Evolutionary conservation across 202 grass and related monocot genomes (phyloP).

Genomic region (Cymbopogon flexuosus): DNA sequence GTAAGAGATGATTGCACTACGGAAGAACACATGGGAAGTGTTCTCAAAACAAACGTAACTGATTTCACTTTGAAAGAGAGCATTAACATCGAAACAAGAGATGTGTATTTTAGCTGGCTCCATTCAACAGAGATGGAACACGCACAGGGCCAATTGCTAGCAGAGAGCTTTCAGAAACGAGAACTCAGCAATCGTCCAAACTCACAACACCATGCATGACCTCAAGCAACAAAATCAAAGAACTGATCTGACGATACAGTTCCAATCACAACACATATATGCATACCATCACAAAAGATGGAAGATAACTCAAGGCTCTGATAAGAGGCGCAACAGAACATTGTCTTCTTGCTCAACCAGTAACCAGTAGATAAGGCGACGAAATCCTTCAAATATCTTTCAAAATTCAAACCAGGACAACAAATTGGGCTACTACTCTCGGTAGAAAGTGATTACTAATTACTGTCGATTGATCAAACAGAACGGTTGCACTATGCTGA

Average conservation of each 20-base stretch:
- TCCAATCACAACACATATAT: background rate
- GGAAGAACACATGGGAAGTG: no score
- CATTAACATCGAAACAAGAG: no score
- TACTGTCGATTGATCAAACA: slow-evolving; percentile 39
- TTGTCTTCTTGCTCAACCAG: slow-evolving; percentile 9
- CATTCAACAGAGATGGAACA: background rate
- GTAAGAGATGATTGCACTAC: no score
- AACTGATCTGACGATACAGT: background rate
- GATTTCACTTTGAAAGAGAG: no score
- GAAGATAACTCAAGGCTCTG: background rate
- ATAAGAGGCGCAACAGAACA: slow-evolving; percentile 13
- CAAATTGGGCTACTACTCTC: slow-evolving; percentile 25
- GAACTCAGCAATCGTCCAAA: background rate
- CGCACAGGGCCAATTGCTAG: background rate
- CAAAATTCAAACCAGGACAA: slow-evolving; percentile 10
- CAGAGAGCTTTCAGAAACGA: background rate
- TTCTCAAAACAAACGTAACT: no score
- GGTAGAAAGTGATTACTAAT: slow-evolving; percentile 38
- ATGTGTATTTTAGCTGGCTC: no score
- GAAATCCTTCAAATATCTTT: slow-evolving; percentile 28
- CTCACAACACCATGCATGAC: background rate
- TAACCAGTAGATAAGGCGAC: background rate
- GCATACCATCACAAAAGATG: no score
- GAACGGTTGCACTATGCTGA: background rate
- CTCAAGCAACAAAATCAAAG: background rate